phyloP scores from a whole-genome alignment of 345 rosid genomes.

The Salix koriyanagi region DNA sequence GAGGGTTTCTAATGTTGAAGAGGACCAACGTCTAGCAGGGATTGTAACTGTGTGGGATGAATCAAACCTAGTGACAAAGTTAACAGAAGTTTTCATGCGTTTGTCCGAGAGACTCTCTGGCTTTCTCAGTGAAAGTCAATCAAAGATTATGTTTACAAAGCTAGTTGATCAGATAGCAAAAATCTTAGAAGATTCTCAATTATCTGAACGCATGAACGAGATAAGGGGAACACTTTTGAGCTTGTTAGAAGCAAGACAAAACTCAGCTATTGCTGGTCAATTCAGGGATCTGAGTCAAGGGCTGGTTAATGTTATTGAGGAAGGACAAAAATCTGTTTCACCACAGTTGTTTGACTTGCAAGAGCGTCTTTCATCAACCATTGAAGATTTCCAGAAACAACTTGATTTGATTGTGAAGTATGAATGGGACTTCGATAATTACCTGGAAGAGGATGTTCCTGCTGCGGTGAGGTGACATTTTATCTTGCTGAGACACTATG shows the following conservation, averaged over 20 bases:
- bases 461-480: slow-evolving; percentile 89
- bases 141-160: slow-evolving; percentile 63
- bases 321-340: slow-evolving; percentile 77
- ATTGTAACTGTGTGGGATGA: slow-evolving; percentile 67
- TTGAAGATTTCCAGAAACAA: slow-evolving; percentile 91
- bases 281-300: slow-evolving; percentile 63
- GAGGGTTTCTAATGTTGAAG: slow-evolving; percentile 35
- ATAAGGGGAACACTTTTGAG: slow-evolving; percentile 62
- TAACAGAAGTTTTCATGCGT: slow-evolving; percentile 72
- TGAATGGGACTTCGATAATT: slow-evolving; percentile 97
- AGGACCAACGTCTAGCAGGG: slow-evolving; percentile 26
- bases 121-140: slow-evolving; percentile 83
- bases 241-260: slow-evolving; percentile 72
- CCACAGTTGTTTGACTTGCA: slow-evolving; percentile 79
- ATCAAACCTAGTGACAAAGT: slow-evolving; percentile 50
- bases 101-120: slow-evolving; percentile 88
- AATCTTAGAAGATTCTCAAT: slow-evolving; percentile 65
- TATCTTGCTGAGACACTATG: slow-evolving; percentile 31
- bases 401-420: slow-evolving; percentile 78
- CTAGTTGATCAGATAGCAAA: slow-evolving; percentile 73
- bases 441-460: slow-evolving; percentile 95
- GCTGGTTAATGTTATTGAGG: slow-evolving; percentile 70
- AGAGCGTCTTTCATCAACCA: slow-evolving; percentile 67
- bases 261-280: slow-evolving; percentile 66
- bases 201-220: slow-evolving; percentile 68